phyloP scores from a whole-genome alignment of 352 stramenopile species.

The Phytopythium helicoides region DNA sequence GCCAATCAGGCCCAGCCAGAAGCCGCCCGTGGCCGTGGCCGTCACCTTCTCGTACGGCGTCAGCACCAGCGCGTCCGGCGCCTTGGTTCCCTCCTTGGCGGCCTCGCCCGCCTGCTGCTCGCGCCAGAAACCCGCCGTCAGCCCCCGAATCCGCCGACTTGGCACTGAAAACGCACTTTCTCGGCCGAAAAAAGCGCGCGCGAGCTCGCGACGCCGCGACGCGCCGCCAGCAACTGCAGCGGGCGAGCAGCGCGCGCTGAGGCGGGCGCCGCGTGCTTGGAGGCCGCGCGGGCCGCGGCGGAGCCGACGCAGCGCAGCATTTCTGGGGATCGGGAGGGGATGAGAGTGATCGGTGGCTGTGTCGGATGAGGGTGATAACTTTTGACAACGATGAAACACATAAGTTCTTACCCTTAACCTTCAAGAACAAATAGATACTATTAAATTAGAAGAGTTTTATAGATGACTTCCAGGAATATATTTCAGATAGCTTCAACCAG shows the following conservation, averaged over 20 bases:
- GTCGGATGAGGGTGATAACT: too few relatives aligned
- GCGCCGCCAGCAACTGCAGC: constrained; percentile 20
- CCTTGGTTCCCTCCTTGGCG: constrained; percentile 46
- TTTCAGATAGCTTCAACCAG: too few relatives aligned
- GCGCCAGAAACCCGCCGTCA: too few relatives aligned
- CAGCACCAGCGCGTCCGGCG: constrained; percentile 82
- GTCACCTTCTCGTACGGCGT: constrained; percentile 94
- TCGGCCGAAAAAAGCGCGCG: constrained; percentile 50
- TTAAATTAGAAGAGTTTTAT: too few relatives aligned
- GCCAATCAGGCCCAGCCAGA: constrained; percentile 86
- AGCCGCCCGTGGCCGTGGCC: constrained; percentile 80
- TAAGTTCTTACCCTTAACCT: too few relatives aligned
- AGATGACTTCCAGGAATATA: too few relatives aligned
- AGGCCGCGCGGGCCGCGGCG: constrained; percentile 16
- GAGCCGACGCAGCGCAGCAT: constrained; percentile 36
- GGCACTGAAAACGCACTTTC: constrained; percentile 32
- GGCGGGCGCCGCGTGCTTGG: constrained; percentile 15
- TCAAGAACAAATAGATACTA: too few relatives aligned
- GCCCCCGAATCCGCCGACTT: background rate
- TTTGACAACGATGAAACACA: too few relatives aligned
- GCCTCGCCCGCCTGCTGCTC: constrained; percentile 27
- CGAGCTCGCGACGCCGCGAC: constrained; percentile 39
- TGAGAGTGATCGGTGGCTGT: too few relatives aligned
- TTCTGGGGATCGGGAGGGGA: too few relatives aligned
- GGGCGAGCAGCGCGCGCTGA: constrained; percentile 15